These are phyloP conservation scores for Umbelopsis vinacea DNA, from an alignment of 192 early-diverging fungal genomes.

Conservation along the genomic window DNA sequence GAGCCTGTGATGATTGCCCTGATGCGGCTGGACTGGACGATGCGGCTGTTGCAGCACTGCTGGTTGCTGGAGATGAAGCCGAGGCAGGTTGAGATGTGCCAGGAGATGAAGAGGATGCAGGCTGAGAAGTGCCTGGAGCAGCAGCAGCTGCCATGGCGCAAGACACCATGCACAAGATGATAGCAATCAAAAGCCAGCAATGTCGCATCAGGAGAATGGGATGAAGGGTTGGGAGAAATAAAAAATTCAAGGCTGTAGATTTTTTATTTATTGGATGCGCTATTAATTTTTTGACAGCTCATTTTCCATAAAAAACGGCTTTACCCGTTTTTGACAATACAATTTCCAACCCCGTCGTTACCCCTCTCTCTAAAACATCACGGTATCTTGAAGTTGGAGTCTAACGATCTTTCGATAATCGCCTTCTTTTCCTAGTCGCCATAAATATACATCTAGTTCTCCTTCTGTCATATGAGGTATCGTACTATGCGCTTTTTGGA, in stretches of 20 bases:
- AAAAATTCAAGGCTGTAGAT: background rate
- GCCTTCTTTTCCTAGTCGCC: constrained; percentile 74
- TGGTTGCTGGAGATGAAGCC: background rate
- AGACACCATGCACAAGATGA: background rate
- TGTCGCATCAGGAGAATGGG: constrained; percentile 8
- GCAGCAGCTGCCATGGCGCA: background rate
- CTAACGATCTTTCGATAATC: constrained; percentile 51
- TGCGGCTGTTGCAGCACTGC: background rate
- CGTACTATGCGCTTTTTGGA: constrained; percentile 38
- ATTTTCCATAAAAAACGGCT: too few species aligned
- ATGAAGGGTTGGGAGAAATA: background rate
- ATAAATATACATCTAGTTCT: constrained; percentile 71
- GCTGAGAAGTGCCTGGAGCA: background rate
- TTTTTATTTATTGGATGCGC: background rate
- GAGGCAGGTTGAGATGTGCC: background rate
- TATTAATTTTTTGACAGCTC: background rate
- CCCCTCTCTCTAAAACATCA: background rate
- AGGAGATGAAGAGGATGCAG: background rate
- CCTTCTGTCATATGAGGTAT: constrained; percentile 44
- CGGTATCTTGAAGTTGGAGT: constrained; percentile 7
- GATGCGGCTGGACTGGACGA: constrained; percentile 8
- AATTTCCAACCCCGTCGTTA: background rate
- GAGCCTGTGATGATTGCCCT: background rate
- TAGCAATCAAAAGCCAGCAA: background rate
- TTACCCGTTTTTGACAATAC: too few species aligned